phyloP scores from a whole-genome alignment of 495 filamentous ascomycete species.

The Terfezia boudieri region DNA sequence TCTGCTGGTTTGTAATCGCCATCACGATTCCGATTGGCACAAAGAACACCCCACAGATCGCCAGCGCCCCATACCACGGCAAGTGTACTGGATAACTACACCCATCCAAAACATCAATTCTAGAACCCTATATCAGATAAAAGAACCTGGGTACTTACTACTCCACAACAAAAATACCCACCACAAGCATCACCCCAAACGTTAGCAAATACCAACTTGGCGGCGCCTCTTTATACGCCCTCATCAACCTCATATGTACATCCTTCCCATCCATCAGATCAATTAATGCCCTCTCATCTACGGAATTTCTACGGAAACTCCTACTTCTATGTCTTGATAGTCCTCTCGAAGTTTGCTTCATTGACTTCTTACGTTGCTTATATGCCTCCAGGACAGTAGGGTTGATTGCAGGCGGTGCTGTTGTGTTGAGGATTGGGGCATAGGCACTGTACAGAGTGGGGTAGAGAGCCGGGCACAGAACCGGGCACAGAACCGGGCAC shows the following conservation, averaged over 20 bases:
- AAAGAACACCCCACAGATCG: constrained; percentile 48
- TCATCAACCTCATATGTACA: constrained; percentile 59
- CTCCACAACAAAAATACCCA: constrained; percentile 68
- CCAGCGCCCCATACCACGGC: constrained; percentile 56
- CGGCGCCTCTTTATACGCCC: constrained; percentile 50
- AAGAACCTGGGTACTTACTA: constrained; percentile 22
- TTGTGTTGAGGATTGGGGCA: constrained; percentile 25
- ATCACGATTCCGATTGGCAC: constrained; percentile 68
- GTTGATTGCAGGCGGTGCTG: constrained; percentile 4
- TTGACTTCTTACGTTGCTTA: not conserved
- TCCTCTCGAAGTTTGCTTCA: constrained; percentile 1
- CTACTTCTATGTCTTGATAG: not conserved
- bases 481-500: too few species aligned
- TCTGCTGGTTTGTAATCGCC: constrained; percentile 68
- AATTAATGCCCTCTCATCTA: constrained; percentile 23
- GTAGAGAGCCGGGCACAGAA: too few species aligned
- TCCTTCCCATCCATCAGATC: constrained; percentile 44
- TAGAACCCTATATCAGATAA: not conserved
- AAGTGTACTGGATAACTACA: constrained; percentile 47
- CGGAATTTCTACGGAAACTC: not conserved
- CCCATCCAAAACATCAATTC: not conserved
- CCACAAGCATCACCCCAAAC: constrained; percentile 43
- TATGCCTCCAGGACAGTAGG: not conserved
- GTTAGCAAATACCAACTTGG: constrained; percentile 53
- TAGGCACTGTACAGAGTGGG: too few species aligned